Base-by-base conservation (phyloP, 169 alveolate species). In the Plasmodium inui region DNA sequence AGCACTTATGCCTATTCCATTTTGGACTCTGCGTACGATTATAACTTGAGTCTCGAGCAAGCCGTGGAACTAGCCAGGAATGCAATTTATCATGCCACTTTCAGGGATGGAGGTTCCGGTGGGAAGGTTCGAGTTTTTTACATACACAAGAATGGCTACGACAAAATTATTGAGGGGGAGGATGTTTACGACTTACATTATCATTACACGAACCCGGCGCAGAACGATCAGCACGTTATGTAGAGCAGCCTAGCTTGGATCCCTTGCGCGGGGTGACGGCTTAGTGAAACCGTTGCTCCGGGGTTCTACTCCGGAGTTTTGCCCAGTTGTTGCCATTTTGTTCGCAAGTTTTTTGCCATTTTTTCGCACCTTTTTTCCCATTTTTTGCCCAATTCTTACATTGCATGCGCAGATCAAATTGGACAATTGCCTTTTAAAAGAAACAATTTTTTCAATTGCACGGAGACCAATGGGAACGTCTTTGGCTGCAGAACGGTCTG, bases 51-150 rank as follows among this genome's bases (percentile, higher is more conserved):
- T 34, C 96, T 98, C 17, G 98, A 98, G 22, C 99, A 99, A 88
- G 99, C 99, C 0, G 99, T 99, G 39, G 99, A 98, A 82, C 98
- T 99, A 30, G 99, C 99, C 71, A 97, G 98, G 53, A 97, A 99
- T 84, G 99, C 99, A 26, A 99, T 99, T 92, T 98, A 98, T 92
- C 99, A 98, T 84, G 99, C 99, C 7, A 99, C 99, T 17, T 99
- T 98, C 94, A 98, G 99, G 94, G 99, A 99, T 95, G 99, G 99
- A 41, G 99, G 98, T 84, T 98, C 99, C 28, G 99, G 99, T 39
- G 99, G 99, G 74, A 98, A 97, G 89, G 99, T 98, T 80, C 97
- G 99, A 95, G 99, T 99, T 61, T 99, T 98, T 94, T 99, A 99
- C 93, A 98, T 99, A 73, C 98, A 97, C 92, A 97, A 98, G 94